phyloP scores from a whole-genome alignment of 116 monocot species.

The Posidonia oceanica region DNA sequence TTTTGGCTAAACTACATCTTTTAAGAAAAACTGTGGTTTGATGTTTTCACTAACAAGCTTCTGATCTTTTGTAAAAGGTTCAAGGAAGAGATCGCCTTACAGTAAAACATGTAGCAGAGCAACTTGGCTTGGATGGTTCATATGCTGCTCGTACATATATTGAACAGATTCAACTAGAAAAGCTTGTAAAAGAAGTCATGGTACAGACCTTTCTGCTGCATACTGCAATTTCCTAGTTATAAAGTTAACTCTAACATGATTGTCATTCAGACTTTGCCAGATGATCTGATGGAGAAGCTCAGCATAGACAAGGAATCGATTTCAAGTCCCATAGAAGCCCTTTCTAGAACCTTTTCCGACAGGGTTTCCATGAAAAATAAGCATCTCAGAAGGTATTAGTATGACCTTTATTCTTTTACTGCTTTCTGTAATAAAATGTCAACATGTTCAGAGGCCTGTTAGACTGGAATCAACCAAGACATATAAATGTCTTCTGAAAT shows the following conservation, averaged over 20 bases:
- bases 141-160: constrained; percentile 94
- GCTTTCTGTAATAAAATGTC: not conserved
- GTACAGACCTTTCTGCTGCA: constrained; percentile 27
- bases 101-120: constrained; percentile 61
- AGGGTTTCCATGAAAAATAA: constrained; percentile 62
- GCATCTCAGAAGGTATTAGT: constrained; percentile 40
- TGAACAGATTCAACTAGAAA: constrained; percentile 97
- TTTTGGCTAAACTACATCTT: too few species aligned
- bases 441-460: not conserved
- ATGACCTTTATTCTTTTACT: not conserved
- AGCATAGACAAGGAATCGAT: constrained; percentile 83
- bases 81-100: constrained; percentile 87
- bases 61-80: constrained; percentile 33
- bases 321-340: constrained; percentile 69
- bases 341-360: constrained; percentile 75
- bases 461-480: not conserved
- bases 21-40: not conserved
- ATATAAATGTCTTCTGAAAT: too few species aligned
- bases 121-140: constrained; percentile 80
- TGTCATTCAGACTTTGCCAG: constrained; percentile 60
- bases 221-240: not conserved
- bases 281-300: constrained; percentile 92
- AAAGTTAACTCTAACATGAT: not conserved
- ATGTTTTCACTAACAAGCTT: not conserved
- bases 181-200: constrained; percentile 92